A percentile compares a stretch with the other conserved stretches of the same genome.
These are phyloP conservation scores for Ustilago sp. DNA, from an alignment of 1,284 basidiomycete genomes.

Conservation along the genomic window DNA sequence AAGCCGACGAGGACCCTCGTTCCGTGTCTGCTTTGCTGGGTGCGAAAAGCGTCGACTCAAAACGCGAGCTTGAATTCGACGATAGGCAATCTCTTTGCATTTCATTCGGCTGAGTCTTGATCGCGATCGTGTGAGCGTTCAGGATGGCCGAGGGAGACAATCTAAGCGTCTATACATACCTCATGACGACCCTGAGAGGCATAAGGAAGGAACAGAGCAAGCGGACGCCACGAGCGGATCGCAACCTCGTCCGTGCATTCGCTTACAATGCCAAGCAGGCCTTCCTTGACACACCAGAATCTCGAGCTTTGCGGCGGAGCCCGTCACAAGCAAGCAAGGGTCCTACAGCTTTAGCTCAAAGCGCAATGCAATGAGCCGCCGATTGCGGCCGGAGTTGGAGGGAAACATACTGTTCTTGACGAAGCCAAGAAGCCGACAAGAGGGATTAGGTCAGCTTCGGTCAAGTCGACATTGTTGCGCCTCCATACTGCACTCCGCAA, in stretches of 20 bases:
- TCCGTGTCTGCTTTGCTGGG: background rate
- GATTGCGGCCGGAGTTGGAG: too few species aligned
- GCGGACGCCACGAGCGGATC: background rate
- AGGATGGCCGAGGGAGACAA: background rate
- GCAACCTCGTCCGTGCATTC: background rate
- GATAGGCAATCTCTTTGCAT: background rate
- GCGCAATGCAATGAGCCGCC: background rate
- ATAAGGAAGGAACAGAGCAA: background rate
- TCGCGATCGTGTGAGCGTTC: background rate
- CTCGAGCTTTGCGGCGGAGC: background rate
- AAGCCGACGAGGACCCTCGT: background rate
- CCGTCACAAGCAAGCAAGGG: constrained; percentile 1
- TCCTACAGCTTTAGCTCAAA: background rate
- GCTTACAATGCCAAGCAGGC: background rate
- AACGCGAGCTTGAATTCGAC: background rate
- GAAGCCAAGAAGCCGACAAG: too few species aligned
- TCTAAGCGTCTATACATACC: background rate
- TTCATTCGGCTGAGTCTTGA: background rate
- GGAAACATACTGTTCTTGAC: too few species aligned
- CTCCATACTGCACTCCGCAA: constrained; percentile 1
- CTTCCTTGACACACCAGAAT: background rate
- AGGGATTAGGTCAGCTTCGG: too few species aligned
- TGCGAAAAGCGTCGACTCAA: background rate
- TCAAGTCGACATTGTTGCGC: background rate
- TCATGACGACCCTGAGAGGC: background rate